These are phyloP conservation scores for Scleromitrula shiraiana DNA, from an alignment of 2,329 filamentous ascomycete genomes.

Conservation along the genomic window DNA sequence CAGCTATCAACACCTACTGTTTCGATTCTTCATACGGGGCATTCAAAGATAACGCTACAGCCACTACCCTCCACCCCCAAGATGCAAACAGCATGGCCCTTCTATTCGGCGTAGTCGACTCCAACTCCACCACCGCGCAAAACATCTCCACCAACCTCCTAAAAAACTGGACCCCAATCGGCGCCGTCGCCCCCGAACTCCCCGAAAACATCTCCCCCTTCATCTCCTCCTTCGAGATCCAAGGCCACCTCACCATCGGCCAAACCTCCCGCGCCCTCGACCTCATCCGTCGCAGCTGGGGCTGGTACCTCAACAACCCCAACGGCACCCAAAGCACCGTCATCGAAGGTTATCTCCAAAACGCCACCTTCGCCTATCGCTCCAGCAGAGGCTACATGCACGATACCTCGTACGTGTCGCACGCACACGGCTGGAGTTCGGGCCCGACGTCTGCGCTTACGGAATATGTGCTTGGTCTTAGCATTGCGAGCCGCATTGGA, in stretches of 20 bases:
- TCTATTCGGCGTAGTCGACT: slow-evolving; percentile 24
- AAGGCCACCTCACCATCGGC: slow-evolving; percentile 44
- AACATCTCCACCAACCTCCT: slow-evolving; percentile 29
- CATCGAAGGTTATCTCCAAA: slow-evolving; percentile 48
- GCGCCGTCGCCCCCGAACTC: slow-evolving; percentile 46
- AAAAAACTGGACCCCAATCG: slow-evolving; percentile 47
- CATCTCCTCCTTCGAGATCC: slow-evolving; percentile 50
- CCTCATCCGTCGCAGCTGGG: slow-evolving; percentile 50
- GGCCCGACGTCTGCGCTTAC: slow-evolving; percentile 40
- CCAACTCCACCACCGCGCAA: slow-evolving; percentile 18
- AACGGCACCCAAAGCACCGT: slow-evolving; percentile 50
- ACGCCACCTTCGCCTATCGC: slow-evolving; percentile 51
- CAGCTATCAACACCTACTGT: slow-evolving; percentile 19
- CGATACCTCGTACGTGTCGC: slow-evolving; percentile 35
- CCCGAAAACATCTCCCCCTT: slow-evolving; percentile 51
- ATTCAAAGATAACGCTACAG: slow-evolving; percentile 35
- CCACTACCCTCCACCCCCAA: slow-evolving; percentile 49
- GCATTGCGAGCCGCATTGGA: slow-evolving; percentile 30
- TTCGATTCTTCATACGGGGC: slow-evolving; percentile 18
- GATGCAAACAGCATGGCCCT: slow-evolving; percentile 51
- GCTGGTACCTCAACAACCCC: slow-evolving; percentile 50
- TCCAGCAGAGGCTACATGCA: slow-evolving; percentile 42
- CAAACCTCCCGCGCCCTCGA: slow-evolving; percentile 43
- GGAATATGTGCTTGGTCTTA: slow-evolving; percentile 36
- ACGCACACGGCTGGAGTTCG: slow-evolving; percentile 41